Percentiles rank a stretch among this genome's conserved stretches.
Evolutionary conservation across 1,284 basidiomycete species (phyloP).

Genomic region (Tylopilus sp.): DNA sequence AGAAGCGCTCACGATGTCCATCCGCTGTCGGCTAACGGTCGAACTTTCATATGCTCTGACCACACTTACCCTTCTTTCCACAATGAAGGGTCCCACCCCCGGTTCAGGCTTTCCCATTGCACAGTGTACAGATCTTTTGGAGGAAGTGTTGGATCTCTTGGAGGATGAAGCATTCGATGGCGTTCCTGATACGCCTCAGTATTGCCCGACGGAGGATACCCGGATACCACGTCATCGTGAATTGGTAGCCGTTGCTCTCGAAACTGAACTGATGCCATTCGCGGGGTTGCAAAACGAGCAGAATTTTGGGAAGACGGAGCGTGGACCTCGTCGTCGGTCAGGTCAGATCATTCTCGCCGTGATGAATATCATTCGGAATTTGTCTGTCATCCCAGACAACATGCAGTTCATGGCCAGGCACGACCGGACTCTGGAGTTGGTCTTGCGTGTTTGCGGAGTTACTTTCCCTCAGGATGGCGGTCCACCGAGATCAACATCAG

Average conservation of each 20-base stretch:
- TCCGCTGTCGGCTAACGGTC: constrained; percentile 77
- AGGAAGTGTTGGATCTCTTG: constrained; percentile 83
- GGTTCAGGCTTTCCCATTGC: constrained; percentile 69
- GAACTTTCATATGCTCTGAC: constrained; percentile 91
- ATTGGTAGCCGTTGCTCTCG: constrained; percentile 54
- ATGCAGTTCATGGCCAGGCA: constrained; percentile 62
- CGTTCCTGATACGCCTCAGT: constrained; percentile 39
- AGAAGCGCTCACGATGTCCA: constrained; percentile 82
- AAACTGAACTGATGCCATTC: constrained; percentile 55
- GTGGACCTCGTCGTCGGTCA: constrained; percentile 56
- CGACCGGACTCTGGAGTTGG: constrained; percentile 57
- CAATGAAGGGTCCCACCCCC: constrained; percentile 59
- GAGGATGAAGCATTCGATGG: constrained; percentile 77
- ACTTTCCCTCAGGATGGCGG: constrained; percentile 38
- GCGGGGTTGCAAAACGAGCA: constrained; percentile 47
- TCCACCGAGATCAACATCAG: constrained; percentile 44
- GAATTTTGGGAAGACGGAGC: constrained; percentile 43
- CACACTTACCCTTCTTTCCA: constrained; percentile 80
- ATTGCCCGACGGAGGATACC: constrained; percentile 31
- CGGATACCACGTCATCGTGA: constrained; percentile 59
- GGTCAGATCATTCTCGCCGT: constrained; percentile 68
- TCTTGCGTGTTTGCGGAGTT: constrained; percentile 63
- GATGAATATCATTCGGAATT: constrained; percentile 82
- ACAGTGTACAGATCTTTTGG: constrained; percentile 77
- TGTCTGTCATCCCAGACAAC: constrained; percentile 75